These are phyloP conservation scores for Wickerhamomyces pijperi DNA, from an alignment of 805 yeast species.

Conservation along the genomic window DNA sequence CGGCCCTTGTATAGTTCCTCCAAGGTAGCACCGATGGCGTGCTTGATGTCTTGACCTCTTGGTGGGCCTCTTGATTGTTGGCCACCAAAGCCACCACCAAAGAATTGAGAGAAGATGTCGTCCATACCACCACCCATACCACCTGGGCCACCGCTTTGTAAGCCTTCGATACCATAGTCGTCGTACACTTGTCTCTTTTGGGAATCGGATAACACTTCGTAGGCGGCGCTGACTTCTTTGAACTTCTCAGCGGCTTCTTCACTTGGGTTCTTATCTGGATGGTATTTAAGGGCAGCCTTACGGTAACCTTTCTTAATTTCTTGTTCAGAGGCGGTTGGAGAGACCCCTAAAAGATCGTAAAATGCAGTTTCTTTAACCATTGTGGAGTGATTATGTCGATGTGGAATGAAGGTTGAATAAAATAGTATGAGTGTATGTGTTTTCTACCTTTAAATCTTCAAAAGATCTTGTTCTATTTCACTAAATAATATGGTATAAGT, in stretches of 20 bases:
- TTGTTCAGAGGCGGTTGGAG: slow-evolving; percentile 54
- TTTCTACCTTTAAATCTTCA: too few relatives aligned
- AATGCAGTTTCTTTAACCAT: slow-evolving; percentile 79
- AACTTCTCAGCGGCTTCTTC: slow-evolving; percentile 94
- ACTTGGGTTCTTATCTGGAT: slow-evolving; percentile 74
- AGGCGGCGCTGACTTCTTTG: slow-evolving; percentile 80
- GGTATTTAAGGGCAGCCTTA: slow-evolving; percentile 69
- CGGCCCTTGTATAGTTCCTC: slow-evolving; percentile 94
- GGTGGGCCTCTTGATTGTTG: slow-evolving; percentile 75
- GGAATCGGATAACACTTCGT: slow-evolving; percentile 78
- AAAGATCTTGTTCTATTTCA: too few relatives aligned
- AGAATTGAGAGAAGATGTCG: slow-evolving; percentile 72
- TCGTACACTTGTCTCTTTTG: slow-evolving; percentile 87
- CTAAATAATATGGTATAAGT: too few relatives aligned
- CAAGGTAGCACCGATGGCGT: slow-evolving; percentile 71
- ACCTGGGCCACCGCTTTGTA: slow-evolving; percentile 66
- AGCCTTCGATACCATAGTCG: slow-evolving; percentile 86
- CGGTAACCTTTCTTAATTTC: slow-evolving; percentile 79
- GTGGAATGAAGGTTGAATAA: too few relatives aligned
- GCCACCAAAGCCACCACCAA: slow-evolving; percentile 68
- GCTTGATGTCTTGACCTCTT: slow-evolving; percentile 85
- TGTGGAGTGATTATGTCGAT: slow-evolving; percentile 5
- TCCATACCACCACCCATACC: slow-evolving; percentile 61
- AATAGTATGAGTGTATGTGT: too few relatives aligned
- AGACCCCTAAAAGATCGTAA: slow-evolving; percentile 65